Conservation (phyloP, 768 basidiomycete species). For the Collybia mongolica region DNA sequence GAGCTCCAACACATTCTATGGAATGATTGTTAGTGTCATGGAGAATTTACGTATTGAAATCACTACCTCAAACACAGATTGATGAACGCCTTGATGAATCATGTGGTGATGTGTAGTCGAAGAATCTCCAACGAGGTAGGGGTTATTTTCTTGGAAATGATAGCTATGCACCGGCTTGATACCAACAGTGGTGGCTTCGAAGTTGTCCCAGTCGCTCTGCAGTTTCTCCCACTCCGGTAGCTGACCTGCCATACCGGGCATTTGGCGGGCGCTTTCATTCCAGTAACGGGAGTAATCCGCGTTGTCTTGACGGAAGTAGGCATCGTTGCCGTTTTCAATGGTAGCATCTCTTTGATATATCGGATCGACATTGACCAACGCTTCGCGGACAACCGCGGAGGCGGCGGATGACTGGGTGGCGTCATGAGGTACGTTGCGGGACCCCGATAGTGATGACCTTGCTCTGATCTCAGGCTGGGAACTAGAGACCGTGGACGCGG, state of each 20-base stretch:
- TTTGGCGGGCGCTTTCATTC: conserved; percentile 37
- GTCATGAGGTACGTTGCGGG: not conserved
- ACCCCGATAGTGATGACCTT: conserved; percentile 32
- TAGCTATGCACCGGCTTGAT: conserved; percentile 58
- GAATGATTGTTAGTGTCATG: conserved; percentile 8
- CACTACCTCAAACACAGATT: conserved; percentile 40
- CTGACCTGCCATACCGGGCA: conserved; percentile 7
- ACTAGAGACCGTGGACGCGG: conserved; percentile 5
- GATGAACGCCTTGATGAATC: conserved; percentile 29
- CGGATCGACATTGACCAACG: not conserved
- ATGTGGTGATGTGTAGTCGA: conserved; percentile 51
- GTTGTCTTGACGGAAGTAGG: conserved; percentile 73
- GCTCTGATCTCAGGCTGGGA: conserved; percentile 53
- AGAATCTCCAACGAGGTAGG: conserved; percentile 67
- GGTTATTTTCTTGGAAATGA: conserved; percentile 76
- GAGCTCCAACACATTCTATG: conserved; percentile 80
- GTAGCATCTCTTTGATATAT: not conserved
- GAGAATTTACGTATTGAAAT: conserved; percentile 15
- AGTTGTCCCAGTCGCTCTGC: conserved; percentile 78
- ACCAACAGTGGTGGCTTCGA: conserved; percentile 72
- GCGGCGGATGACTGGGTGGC: not conserved
- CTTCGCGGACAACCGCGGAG: not conserved
- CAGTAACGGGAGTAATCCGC: conserved; percentile 64
- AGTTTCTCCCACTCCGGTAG: conserved; percentile 60
- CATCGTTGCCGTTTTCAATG: conserved; percentile 52